These are phyloP conservation scores for Myotisia sp. DNA, from an alignment of 2,329 filamentous ascomycete genomes.

Conservation along the genomic window DNA sequence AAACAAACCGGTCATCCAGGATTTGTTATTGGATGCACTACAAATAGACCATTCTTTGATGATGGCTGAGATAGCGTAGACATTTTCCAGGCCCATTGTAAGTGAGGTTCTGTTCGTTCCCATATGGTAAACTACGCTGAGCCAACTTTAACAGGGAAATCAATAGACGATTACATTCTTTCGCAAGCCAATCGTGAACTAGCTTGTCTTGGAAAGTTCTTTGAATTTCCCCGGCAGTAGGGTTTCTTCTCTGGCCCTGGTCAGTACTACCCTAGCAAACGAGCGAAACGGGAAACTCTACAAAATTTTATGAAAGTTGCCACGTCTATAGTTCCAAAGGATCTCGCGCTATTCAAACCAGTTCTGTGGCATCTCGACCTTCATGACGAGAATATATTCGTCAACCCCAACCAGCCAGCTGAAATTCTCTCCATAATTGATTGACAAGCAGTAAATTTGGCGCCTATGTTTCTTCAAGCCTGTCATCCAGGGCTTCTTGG, in stretches of 20 bases:
- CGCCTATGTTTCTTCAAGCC: constrained; percentile 16
- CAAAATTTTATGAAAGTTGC: constrained; percentile 5
- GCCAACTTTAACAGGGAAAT: constrained; percentile 1
- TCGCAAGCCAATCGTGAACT: constrained; percentile 3
- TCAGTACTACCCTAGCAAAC: constrained; percentile 3
- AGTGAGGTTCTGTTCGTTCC: no score
- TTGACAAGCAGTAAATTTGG: constrained; percentile 26
- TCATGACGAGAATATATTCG: constrained; percentile 6
- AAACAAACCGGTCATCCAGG: no score
- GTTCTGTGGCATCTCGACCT: constrained; percentile 7
- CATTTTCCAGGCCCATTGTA: no score
- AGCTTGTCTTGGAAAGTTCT: constrained; percentile 2
- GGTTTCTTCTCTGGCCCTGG: constrained; percentile 5
- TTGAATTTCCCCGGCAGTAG: constrained; percentile 2
- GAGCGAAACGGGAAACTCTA: constrained; percentile 2
- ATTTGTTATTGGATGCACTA: no score
- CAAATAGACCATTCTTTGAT: no score
- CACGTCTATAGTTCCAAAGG: constrained; percentile 3
- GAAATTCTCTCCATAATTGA: constrained; percentile 24
- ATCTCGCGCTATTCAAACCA: constrained; percentile 1
- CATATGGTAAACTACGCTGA: no score
- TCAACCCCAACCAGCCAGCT: constrained; percentile 18
- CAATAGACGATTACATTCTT: constrained; percentile 4
- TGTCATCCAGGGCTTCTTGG: constrained; percentile 2
- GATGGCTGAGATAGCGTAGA: no score